phyloP scores from a whole-genome alignment of 768 basidiomycete genomes.

The Phaeotremella skinneri region DNA sequence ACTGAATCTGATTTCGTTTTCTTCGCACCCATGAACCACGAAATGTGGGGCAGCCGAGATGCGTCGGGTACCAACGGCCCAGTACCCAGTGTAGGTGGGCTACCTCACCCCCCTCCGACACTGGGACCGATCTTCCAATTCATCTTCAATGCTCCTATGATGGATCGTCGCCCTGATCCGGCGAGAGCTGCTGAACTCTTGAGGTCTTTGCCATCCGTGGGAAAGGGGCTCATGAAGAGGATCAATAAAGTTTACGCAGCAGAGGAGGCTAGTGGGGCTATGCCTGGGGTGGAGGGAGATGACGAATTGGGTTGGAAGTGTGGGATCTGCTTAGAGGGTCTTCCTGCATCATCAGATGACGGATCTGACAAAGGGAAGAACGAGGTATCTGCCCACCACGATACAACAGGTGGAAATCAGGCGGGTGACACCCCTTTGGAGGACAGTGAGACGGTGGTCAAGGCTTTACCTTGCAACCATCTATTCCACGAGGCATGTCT shows the following conservation, averaged over 20 bases:
- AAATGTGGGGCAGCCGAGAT: too few species aligned
- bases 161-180: slow-evolving; percentile 29
- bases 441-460: slow-evolving; percentile 23
- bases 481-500: slow-evolving; percentile 40
- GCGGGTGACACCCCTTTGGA: background rate
- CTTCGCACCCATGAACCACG: too few species aligned
- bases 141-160: background rate
- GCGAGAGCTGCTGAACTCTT: slow-evolving; percentile 37
- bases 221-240: slow-evolving; percentile 21
- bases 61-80: too few species aligned
- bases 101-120: background rate
- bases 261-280: slow-evolving; percentile 19
- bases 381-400: slow-evolving; percentile 1
- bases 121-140: slow-evolving; percentile 1
- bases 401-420: too few species aligned
- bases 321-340: slow-evolving; percentile 40
- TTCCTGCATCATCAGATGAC: slow-evolving; percentile 10
- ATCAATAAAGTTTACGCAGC: slow-evolving; percentile 34
- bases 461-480: slow-evolving; percentile 43
- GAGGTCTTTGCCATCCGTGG: slow-evolving; percentile 28
- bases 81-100: too few species aligned
- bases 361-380: slow-evolving; percentile 4
- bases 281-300: slow-evolving; percentile 10
- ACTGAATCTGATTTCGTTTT: too few species aligned
- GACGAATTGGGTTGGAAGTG: slow-evolving; percentile 44